phyloP scores from a whole-genome alignment of 495 filamentous ascomycete species.

The Pseudevernia furfuracea region DNA sequence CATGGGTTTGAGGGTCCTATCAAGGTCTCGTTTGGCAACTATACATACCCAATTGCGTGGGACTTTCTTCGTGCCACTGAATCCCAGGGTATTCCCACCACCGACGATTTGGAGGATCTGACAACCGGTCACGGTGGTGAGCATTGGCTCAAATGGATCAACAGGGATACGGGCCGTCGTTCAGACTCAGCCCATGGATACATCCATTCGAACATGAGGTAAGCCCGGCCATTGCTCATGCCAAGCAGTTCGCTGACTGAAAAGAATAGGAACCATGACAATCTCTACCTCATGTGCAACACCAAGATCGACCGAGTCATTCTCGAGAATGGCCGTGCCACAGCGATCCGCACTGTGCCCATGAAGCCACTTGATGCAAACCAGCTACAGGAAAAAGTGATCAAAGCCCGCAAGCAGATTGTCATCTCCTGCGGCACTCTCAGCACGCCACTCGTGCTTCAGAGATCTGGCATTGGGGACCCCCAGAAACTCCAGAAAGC shows the following conservation, averaged over 20 bases:
- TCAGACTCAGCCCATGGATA: conserved; percentile 73
- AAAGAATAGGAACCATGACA: conserved; percentile 43
- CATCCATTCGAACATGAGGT: conserved; percentile 57
- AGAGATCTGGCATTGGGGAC: conserved; percentile 63
- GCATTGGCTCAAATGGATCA: conserved; percentile 59
- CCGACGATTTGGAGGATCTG: conserved; percentile 63
- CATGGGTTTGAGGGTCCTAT: conserved; percentile 78
- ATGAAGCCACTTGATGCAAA: conserved; percentile 46
- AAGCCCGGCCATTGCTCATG: background rate
- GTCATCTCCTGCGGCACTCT: conserved; percentile 74
- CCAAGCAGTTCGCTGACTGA: background rate
- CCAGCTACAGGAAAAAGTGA: conserved; percentile 46
- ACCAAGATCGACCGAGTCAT: conserved; percentile 80
- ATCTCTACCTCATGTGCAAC: conserved; percentile 68
- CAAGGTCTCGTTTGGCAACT: conserved; percentile 77
- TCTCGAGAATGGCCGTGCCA: conserved; percentile 60
- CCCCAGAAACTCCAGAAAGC: conserved; percentile 63
- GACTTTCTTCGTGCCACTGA: conserved; percentile 76
- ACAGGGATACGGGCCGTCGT: conserved; percentile 35
- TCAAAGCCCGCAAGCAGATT: conserved; percentile 68
- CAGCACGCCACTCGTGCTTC: conserved; percentile 69
- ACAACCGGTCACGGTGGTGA: conserved; percentile 44
- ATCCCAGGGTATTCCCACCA: conserved; percentile 64
- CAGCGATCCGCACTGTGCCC: conserved; percentile 52
- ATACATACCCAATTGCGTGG: conserved; percentile 63